phyloP scores from a whole-genome alignment of 257 asterid species.

The Solanum etuberosum region DNA sequence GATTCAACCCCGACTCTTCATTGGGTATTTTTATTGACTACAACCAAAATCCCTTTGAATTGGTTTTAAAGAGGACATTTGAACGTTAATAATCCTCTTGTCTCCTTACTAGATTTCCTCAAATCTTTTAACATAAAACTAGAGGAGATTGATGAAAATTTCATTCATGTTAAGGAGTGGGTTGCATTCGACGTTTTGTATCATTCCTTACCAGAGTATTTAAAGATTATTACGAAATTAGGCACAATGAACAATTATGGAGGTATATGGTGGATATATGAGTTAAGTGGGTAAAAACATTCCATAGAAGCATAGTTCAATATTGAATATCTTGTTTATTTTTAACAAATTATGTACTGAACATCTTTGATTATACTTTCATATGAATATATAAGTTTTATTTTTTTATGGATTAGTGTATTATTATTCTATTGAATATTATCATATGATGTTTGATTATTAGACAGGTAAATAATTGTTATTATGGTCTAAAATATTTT shows the following conservation, averaged over 20 bases:
- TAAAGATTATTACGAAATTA: no score
- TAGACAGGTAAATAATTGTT: background rate
- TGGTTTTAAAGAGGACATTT: background rate
- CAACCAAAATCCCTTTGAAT: no score
- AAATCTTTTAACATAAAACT: no score
- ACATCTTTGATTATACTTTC: background rate
- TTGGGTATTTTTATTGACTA: background rate
- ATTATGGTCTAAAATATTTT: background rate
- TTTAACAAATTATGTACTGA: background rate
- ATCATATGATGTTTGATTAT: background rate
- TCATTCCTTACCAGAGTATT: background rate
- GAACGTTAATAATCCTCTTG: background rate
- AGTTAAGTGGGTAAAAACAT: background rate
- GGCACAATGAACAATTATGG: background rate
- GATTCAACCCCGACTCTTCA: accelerated
- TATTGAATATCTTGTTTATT: no score
- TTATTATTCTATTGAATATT: no score
- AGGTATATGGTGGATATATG: background rate
- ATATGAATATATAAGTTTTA: background rate
- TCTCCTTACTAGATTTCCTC: background rate
- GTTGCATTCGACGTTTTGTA: background rate
- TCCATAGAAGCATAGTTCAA: background rate
- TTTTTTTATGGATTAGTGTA: background rate
- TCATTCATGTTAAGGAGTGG: background rate
- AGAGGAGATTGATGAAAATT: background rate